Conservation (phyloP, 1,284 basidiomycete species). For the Lentinula novae-zelandiae region DNA sequence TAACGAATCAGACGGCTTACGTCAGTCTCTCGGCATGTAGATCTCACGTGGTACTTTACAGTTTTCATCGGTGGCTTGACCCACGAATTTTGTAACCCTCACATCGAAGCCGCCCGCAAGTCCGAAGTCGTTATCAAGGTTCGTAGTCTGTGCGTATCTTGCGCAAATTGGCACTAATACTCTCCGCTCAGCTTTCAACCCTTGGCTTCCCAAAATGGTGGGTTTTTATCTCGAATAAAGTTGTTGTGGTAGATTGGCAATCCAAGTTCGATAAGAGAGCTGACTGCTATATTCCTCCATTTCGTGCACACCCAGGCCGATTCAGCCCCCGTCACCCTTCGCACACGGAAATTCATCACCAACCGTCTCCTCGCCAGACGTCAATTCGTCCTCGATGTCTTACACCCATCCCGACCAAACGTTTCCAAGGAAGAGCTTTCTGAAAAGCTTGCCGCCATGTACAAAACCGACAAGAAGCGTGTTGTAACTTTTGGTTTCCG, state of each 20-base stretch:
- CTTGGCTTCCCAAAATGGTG: slow-evolving; percentile 6
- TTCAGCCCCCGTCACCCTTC: slow-evolving; percentile 88
- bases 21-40: background rate
- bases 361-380: slow-evolving; percentile 96
- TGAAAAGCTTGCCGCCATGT: slow-evolving; percentile 85
- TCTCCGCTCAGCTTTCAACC: background rate
- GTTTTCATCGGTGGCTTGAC: background rate
- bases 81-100: background rate
- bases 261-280: background rate
- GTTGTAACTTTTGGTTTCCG: slow-evolving; percentile 80
- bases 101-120: slow-evolving; percentile 1
- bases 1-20: background rate
- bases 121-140: slow-evolving; percentile 3
- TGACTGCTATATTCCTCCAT: background rate
- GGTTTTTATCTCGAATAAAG: background rate
- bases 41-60: slow-evolving; percentile 1
- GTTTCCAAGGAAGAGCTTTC: slow-evolving; percentile 91
- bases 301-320: slow-evolving; percentile 47
- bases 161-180: background rate
- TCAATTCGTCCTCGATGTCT: slow-evolving; percentile 91
- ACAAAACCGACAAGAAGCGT: slow-evolving; percentile 76
- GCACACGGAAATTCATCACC: slow-evolving; percentile 99
- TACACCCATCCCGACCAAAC: slow-evolving; percentile 95
- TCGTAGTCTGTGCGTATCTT: background rate
- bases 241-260: background rate